Base-by-base conservation (phyloP, 352 stramenopile genomes). In the Phytophthora citrophthora region DNA sequence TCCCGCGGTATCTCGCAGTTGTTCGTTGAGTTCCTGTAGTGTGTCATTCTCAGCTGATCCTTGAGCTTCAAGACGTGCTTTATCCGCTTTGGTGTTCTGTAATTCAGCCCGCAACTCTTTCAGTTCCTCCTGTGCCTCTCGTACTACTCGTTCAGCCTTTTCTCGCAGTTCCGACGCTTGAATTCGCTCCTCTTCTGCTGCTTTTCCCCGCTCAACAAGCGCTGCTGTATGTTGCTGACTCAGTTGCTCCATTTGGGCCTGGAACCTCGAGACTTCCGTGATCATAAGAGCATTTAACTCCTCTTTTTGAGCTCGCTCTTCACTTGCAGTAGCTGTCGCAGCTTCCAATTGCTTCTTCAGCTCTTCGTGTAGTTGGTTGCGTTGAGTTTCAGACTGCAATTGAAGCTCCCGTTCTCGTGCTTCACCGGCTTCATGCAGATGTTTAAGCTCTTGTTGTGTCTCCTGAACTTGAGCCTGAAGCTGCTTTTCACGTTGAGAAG, bases 261-360 rank as follows among this genome's bases (percentile, higher is more conserved):
- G 55, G 16, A 89, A 83, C 18, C 56, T 71, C 41, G 79, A 61
- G 26, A 90, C 62, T 63, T 91, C 79, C 24, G 64, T 34, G 5
- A 71, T 48, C 72, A 91, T 82, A 0, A 87, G 43, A 5, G 68
- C 66, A 49, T 93, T 93, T 7, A 93, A 70, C 48, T 91, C 77
- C 47, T 89, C 77, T 49, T 91, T 93, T 44, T 93, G 83, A 29
- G 66, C 60, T 27, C 72, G 64, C 32, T 93, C 83, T 18, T 72
- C 70, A 20, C 79, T 51, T 2, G 74, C 48, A 32, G 60, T 65
- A 13, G 57, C 46, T 27, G 72, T 70, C 2, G 77, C 32, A 43
- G 64, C 47, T 31, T 81, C 64, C 1, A 90, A 57, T 20, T 80
- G 63, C 1, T 64, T 61, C 49, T 89, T 71, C 1, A 90, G 56